These are phyloP conservation scores for Podospora pseudocomata DNA, from an alignment of 495 filamentous ascomycete genomes.

Conservation along the genomic window DNA sequence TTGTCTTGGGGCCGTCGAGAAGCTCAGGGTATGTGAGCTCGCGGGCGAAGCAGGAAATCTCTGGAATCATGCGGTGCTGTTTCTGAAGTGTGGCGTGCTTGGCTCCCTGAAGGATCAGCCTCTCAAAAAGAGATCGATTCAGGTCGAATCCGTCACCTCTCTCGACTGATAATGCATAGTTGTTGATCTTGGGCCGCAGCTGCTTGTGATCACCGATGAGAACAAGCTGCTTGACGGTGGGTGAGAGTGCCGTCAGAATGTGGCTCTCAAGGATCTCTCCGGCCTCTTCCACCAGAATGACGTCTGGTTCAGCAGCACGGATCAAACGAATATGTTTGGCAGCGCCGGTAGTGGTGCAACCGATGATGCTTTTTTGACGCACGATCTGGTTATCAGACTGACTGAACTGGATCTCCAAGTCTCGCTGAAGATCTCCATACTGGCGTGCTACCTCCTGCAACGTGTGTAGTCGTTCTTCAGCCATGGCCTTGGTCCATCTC, in stretches of 20 bases:
- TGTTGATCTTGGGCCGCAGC: slow-evolving; percentile 67
- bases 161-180: slow-evolving; percentile 61
- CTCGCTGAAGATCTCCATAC: slow-evolving; percentile 43
- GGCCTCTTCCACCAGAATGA: slow-evolving; percentile 71
- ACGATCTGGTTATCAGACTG: slow-evolving; percentile 49
- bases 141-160: slow-evolving; percentile 66
- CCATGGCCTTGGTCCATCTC: slow-evolving; percentile 50
- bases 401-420: slow-evolving; percentile 39
- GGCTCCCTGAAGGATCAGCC: slow-evolving; percentile 55
- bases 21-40: slow-evolving; percentile 62
- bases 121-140: slow-evolving; percentile 69
- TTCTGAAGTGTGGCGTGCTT: slow-evolving; percentile 55
- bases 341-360: slow-evolving; percentile 71
- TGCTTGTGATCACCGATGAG: slow-evolving; percentile 80
- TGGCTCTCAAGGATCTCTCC: slow-evolving; percentile 75
- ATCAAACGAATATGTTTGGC: slow-evolving; percentile 59
- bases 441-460: slow-evolving; percentile 36
- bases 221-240: slow-evolving; percentile 61
- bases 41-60: slow-evolving; percentile 62
- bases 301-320: slow-evolving; percentile 46
- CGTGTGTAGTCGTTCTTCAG: slow-evolving; percentile 45
- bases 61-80: slow-evolving; percentile 69
- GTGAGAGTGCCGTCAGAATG: slow-evolving; percentile 58
- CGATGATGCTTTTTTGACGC: slow-evolving; percentile 59
- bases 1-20: slow-evolving; percentile 54